These are phyloP conservation scores for Pogostemon cablin DNA, from an alignment of 257 asterid species.

Conservation along the genomic window DNA sequence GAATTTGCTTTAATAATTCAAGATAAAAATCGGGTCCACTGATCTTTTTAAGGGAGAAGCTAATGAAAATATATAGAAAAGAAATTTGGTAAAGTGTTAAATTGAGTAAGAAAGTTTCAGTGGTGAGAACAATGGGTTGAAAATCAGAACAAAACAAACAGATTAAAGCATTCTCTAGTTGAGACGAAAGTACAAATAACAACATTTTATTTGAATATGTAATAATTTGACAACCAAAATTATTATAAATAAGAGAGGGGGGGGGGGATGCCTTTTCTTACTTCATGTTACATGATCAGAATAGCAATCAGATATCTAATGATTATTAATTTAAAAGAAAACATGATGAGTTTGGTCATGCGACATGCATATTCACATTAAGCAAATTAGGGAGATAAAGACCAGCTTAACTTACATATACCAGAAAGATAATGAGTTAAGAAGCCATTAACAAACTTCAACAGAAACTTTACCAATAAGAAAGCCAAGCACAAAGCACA, in stretches of 20 bases:
- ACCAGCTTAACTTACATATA: conserved; percentile 1
- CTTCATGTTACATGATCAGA: conserved; percentile 2
- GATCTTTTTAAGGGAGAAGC: background rate
- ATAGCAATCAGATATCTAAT: background rate
- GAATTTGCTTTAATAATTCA: background rate
- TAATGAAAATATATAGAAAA: conserved; percentile 7
- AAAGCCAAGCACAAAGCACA: conserved; percentile 4
- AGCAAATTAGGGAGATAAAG: background rate
- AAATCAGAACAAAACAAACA: background rate
- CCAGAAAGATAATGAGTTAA: conserved; percentile 9
- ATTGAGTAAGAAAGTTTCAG: background rate
- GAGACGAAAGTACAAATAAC: background rate
- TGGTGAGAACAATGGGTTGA: background rate
- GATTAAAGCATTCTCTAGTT: background rate
- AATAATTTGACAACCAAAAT: conserved; percentile 5
- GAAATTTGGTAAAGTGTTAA: background rate
- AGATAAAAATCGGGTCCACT: conserved; percentile 4
- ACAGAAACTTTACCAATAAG: background rate
- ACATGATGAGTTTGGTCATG: background rate
- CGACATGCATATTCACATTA: background rate
- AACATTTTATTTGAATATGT: background rate
- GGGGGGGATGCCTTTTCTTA: background rate
- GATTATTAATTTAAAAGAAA: background rate
- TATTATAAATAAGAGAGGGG: background rate
- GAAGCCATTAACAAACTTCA: conserved; percentile 7